Conservation (phyloP, 805 yeast genomes). For the Lipomyces spencermartinsiae region DNA sequence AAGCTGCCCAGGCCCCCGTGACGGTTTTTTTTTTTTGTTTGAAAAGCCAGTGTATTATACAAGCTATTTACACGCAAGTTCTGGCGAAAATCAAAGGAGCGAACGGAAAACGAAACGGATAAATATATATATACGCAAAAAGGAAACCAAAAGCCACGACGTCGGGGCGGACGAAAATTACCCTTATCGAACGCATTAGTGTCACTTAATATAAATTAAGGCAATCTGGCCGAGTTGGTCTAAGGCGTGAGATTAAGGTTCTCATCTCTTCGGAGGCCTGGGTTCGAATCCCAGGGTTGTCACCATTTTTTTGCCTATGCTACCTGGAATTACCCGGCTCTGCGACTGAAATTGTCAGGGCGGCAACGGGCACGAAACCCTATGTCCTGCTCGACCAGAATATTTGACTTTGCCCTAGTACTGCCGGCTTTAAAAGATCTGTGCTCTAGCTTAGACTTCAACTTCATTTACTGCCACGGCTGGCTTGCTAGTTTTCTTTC, state of each 20-base stretch:
- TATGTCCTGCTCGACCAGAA: not conserved
- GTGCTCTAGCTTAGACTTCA: not conserved
- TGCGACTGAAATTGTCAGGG: too few relatives aligned
- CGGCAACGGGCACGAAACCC: too few relatives aligned
- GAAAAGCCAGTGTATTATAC: too few relatives aligned
- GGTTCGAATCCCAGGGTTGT: conserved; percentile 87
- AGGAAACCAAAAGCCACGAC: too few relatives aligned
- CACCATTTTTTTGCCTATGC: conserved; percentile 51
- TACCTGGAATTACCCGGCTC: not conserved
- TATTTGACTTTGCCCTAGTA: not conserved
- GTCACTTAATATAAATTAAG: conserved; percentile 38
- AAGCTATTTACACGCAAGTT: too few relatives aligned
- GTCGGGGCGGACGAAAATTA: too few relatives aligned
- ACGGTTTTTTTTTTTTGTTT: too few relatives aligned
- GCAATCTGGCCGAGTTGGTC: conserved; percentile 75
- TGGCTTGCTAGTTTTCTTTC: not conserved
- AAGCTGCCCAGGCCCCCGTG: too few relatives aligned
- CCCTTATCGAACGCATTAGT: too few relatives aligned
- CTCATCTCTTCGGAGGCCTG: conserved; percentile 87
- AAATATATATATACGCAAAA: too few relatives aligned
- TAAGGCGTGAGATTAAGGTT: conserved; percentile 79
- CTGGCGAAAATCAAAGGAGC: too few relatives aligned
- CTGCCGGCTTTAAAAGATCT: not conserved
- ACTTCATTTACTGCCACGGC: not conserved
- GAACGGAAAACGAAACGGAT: too few relatives aligned